A percentile compares a stretch with the other conserved stretches of the same genome.
phyloP scores from a whole-genome alignment of 2,329 filamentous ascomycete genomes.

The Nectriaceae sp. region DNA sequence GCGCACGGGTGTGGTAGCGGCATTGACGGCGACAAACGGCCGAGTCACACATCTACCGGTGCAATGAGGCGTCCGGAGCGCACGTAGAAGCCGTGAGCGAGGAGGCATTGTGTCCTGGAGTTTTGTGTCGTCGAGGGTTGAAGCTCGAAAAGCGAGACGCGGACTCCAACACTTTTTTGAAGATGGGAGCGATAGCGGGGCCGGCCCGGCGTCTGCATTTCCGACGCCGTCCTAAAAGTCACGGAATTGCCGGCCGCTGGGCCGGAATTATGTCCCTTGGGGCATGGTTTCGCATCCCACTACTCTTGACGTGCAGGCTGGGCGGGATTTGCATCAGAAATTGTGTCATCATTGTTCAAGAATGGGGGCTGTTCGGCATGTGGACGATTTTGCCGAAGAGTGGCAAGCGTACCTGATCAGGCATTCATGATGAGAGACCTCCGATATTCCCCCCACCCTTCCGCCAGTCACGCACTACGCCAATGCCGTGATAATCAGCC shows the following conservation, averaged over 20 bases:
- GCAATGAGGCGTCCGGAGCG: constrained; percentile 20
- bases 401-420: too few species aligned
- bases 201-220: background rate
- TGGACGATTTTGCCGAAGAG: too few species aligned
- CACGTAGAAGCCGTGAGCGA: constrained; percentile 27
- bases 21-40: background rate
- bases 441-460: too few species aligned
- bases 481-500: too few species aligned
- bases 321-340: too few species aligned
- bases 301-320: too few species aligned
- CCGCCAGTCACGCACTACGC: too few species aligned
- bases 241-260: background rate
- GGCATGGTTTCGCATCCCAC: too few species aligned
- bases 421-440: too few species aligned
- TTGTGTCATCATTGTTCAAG: too few species aligned
- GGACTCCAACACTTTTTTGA: background rate
- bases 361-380: too few species aligned
- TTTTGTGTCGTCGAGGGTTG: background rate
- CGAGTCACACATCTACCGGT: background rate
- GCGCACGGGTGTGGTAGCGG: constrained; percentile 13
- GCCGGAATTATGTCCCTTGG: too few species aligned
- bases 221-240: background rate
- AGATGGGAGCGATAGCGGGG: background rate
- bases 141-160: background rate
- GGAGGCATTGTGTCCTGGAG: constrained; percentile 21